Evolutionary conservation across 257 asterid genomes (phyloP).

Genomic region (Fraxinus cuspidata): DNA sequence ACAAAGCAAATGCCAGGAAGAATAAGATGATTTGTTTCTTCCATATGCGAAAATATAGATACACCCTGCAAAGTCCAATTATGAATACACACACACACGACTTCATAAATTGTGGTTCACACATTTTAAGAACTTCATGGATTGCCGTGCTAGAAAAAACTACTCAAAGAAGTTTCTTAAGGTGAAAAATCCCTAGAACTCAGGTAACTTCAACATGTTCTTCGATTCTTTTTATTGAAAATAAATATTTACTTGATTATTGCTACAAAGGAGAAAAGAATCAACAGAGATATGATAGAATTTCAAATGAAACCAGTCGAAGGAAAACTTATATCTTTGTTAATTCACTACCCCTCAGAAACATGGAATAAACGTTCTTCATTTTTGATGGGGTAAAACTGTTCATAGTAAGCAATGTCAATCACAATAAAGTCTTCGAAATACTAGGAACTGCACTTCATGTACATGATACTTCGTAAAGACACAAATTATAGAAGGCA

Average conservation of each 20-base stretch:
- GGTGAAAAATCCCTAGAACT: background rate
- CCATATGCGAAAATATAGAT: background rate
- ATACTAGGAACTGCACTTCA: background rate
- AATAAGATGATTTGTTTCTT: background rate
- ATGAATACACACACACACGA: background rate
- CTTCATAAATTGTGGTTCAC: slow-evolving; percentile 5
- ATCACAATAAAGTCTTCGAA: background rate
- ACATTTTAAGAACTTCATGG: slow-evolving; percentile 1
- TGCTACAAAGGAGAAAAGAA: background rate
- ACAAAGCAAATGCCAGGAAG: slow-evolving; percentile 16
- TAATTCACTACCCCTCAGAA: background rate
- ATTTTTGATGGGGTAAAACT: background rate
- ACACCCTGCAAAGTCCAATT: background rate
- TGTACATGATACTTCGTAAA: background rate
- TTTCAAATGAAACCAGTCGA: background rate
- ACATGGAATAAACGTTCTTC: background rate
- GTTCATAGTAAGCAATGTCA: background rate
- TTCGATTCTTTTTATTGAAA: background rate
- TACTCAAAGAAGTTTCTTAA: background rate
- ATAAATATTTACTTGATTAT: background rate
- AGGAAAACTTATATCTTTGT: background rate
- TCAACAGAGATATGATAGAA: background rate
- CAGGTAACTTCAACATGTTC: background rate
- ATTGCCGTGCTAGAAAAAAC: background rate
- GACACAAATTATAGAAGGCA: background rate